phyloP scores from a whole-genome alignment of 2,329 filamentous ascomycete species.

The Scedosporium apiospermum region DNA sequence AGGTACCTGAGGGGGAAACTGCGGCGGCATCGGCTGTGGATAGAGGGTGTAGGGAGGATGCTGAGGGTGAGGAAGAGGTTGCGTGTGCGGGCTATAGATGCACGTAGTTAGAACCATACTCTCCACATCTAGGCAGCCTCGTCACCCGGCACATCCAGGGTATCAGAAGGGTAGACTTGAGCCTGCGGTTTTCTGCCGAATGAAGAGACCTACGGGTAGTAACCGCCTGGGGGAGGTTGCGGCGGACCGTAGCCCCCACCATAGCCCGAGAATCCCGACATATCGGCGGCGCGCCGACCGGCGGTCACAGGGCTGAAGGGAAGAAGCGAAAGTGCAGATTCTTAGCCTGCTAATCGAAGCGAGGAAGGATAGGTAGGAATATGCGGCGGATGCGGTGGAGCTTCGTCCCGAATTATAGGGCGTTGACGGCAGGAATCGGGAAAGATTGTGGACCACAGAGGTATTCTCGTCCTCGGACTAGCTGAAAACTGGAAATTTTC shows the following conservation, averaged over 20 bases:
- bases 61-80: background rate
- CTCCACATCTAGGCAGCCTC: background rate
- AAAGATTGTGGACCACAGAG: background rate
- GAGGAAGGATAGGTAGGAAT: background rate
- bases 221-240: background rate
- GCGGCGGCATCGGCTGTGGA: background rate
- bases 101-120: background rate
- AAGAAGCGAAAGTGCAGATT: background rate
- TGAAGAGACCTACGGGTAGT: slow-evolving; percentile 1
- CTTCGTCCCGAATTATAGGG: too few species aligned
- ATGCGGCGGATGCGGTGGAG: background rate
- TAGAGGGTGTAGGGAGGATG: background rate
- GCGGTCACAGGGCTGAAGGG: background rate
- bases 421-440: too few species aligned
- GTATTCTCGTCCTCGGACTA: background rate
- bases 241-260: slow-evolving; percentile 1
- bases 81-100: background rate
- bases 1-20: background rate
- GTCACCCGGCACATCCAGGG: background rate
- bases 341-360: background rate
- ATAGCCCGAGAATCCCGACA: slow-evolving; percentile 2
- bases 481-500: background rate
- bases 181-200: background rate
- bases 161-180: background rate
- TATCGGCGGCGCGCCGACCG: background rate